A percentile compares a stretch with the other conserved stretches of the same genome.
Evolutionary conservation across 169 alveolate genomes (phyloP).

Genomic region (Plasmodium billcollinsi): DNA sequence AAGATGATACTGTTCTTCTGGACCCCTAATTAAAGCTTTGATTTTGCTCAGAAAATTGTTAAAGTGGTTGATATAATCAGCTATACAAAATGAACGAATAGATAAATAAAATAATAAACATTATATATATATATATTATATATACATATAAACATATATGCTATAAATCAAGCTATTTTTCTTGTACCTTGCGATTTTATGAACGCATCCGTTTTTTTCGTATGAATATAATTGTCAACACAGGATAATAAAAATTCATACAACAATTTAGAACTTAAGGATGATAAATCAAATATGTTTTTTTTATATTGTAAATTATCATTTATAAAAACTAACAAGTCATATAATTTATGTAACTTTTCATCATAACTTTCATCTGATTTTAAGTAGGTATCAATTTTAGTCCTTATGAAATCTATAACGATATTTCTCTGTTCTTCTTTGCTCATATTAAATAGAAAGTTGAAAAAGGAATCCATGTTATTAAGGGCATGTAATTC

Average conservation of each 20-base stretch:
- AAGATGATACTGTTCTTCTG: constrained; percentile 29
- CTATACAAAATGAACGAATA: not conserved
- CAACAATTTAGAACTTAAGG: constrained; percentile 12
- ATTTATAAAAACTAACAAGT: constrained; percentile 34
- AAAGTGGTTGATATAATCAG: constrained; percentile 36
- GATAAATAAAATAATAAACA: not conserved
- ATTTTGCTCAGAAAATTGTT: constrained; percentile 53
- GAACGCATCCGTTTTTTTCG: constrained; percentile 25
- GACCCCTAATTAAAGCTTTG: constrained; percentile 48
- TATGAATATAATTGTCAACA: constrained; percentile 40
- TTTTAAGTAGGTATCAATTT: constrained; percentile 9
- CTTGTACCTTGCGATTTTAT: constrained; percentile 27
- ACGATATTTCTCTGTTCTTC: constrained; percentile 44
- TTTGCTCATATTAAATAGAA: constrained; percentile 50
- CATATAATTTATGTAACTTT: constrained; percentile 37
- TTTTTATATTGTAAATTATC: constrained; percentile 30
- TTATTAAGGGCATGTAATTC: constrained; percentile 41
- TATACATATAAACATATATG: not conserved
- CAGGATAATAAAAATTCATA: constrained; percentile 51
- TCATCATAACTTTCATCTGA: constrained; percentile 36
- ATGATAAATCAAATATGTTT: constrained; percentile 42
- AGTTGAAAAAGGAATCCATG: constrained; percentile 51
- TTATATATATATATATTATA: not conserved
- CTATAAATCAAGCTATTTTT: not conserved
- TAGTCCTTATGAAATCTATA: constrained; percentile 15